Percentiles rank a stretch among this genome's conserved stretches.
phyloP scores from a whole-genome alignment of 2,329 filamentous ascomycete genomes.

The Fusarium stilboides region DNA sequence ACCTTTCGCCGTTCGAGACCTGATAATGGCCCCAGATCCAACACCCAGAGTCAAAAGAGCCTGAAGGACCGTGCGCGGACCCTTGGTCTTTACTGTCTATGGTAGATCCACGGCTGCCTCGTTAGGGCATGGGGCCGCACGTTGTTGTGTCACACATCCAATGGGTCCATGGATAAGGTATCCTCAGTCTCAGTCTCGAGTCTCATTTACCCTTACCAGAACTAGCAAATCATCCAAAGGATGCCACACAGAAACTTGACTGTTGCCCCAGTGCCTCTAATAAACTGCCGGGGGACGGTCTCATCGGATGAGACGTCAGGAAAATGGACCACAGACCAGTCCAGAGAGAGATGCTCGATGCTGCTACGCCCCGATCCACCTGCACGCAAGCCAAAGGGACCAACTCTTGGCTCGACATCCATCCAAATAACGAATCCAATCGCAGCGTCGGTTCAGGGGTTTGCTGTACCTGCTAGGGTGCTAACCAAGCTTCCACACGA shows the following conservation, averaged over 20 bases:
- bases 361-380: slow-evolving; percentile 48
- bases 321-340: slow-evolving; percentile 26
- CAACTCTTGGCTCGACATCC: slow-evolving; percentile 41
- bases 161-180: slow-evolving; percentile 25
- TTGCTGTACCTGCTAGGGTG: slow-evolving; percentile 23
- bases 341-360: slow-evolving; percentile 20
- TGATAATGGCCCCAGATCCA: slow-evolving; percentile 27
- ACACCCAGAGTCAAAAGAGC: slow-evolving; percentile 4
- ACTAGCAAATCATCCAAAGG: slow-evolving; percentile 20
- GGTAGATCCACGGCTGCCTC: slow-evolving; percentile 31
- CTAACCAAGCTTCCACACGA: slow-evolving; percentile 42
- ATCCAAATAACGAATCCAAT: slow-evolving; percentile 38
- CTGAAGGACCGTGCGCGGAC: slow-evolving; percentile 43
- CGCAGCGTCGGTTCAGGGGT: slow-evolving; percentile 33
- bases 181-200: slow-evolving; percentile 10
- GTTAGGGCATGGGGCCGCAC: slow-evolving; percentile 49
- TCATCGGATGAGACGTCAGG: slow-evolving; percentile 37
- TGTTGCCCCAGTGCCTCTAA: slow-evolving; percentile 27
- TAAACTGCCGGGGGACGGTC: slow-evolving; percentile 33
- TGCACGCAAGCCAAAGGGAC: slow-evolving; percentile 45
- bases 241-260: slow-evolving; percentile 26
- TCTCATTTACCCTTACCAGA: slow-evolving; percentile 20
- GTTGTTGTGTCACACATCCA: slow-evolving; percentile 46
- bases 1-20: slow-evolving; percentile 37
- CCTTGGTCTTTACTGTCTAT: slow-evolving; percentile 44